phyloP scores from a whole-genome alignment of 352 stramenopile species.

The Blastocystis sp. region DNA sequence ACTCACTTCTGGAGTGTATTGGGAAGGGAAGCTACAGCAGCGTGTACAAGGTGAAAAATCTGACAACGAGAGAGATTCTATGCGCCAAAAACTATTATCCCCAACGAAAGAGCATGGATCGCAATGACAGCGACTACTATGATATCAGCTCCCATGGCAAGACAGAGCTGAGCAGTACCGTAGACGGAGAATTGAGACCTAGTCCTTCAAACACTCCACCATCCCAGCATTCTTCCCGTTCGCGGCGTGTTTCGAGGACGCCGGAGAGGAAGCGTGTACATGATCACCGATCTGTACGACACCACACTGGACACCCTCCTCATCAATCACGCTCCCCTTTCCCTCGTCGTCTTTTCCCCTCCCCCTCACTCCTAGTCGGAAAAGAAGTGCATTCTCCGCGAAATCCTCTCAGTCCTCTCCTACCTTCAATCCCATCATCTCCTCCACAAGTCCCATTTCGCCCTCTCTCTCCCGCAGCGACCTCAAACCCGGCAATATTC shows the following conservation, averaged over 20 bases:
- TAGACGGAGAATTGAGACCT: neutral
- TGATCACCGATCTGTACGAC: constrained; percentile 14
- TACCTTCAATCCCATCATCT: neutral
- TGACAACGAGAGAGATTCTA: neutral
- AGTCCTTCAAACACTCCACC: neutral
- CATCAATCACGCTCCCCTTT: neutral
- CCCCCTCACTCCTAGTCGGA: neutral
- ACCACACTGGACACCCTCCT: neutral
- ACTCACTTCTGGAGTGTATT: neutral
- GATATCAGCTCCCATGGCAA: neutral
- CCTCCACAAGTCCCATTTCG: neutral
- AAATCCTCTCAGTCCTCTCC: neutral
- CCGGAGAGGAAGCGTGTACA: neutral
- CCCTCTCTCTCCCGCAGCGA: neutral
- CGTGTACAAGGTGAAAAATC: constrained; percentile 26
- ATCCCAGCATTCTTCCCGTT: neutral
- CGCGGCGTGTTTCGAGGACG: neutral
- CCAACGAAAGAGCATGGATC: neutral
- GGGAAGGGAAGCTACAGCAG: constrained; percentile 8
- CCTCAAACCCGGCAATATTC: neutral
- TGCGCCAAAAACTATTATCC: neutral
- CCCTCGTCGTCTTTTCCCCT: neutral
- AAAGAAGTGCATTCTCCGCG: neutral
- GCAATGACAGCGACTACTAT: neutral
- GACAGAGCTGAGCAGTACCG: neutral